Evolutionary conservation across 305 asterid genomes (phyloP), one percentile per base, ranked within the genome.

Genomic region (Nicotiana rustica): DNA sequence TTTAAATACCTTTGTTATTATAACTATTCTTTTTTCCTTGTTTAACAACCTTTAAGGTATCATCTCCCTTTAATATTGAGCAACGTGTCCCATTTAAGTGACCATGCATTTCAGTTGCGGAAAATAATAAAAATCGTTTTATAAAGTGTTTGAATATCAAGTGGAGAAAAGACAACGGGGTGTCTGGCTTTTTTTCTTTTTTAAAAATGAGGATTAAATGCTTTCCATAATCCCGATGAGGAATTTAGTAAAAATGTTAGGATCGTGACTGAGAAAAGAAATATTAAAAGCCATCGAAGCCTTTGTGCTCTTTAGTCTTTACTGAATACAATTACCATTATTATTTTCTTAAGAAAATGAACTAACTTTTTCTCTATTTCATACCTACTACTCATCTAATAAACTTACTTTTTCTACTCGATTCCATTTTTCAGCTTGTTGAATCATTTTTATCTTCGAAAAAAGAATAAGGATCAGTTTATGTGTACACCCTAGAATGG

Each of bases 71-170:
- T 5, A 6, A 0, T 2, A 52, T 69, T 38, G 31, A 52, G 47
- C 81, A 82, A 81, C 84, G 84, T 66, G 36, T 33, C 6, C 49
- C 73, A 33, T 67, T 52, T 79, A 79, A 64, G 44, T 75, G 25
- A 29, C 9, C 47, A 25, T 75, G 29, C 31, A 15, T 49, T 29
- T 75, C 29, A 47, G 0, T 56, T 25, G 2, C 4, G 52, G 38
- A 52, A 71, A 49, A 49, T 13, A 47, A 44, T 47, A 31, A 38
- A 38, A 69, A 2, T 0, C 33, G 2, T 10, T 69, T 31, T 1
- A 41, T 21, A 19, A 71, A 70, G 25, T 71, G 62, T 47, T 41
- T 49, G 41, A 73, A 21, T 70, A 38, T 3, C 41, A 25, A 52
- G 47, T 6, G 17, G 25, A 4, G 29, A 25, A 75, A 14, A 75